Conservation (phyloP, 441 rosid species). For the Syzygium syzygioides region DNA sequence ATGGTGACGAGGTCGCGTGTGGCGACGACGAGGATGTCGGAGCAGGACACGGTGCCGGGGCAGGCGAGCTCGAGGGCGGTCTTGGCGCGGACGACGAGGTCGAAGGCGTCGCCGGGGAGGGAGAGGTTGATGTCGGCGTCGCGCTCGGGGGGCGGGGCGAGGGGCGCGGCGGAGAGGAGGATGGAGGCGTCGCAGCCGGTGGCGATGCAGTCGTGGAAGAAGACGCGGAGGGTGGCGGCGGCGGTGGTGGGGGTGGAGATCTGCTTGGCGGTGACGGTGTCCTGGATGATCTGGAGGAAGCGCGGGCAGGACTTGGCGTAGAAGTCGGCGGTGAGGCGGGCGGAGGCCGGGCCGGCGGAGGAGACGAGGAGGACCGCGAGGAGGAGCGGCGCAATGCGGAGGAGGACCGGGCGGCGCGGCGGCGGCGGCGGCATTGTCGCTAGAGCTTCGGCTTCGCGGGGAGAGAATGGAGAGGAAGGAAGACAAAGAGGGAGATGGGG, state of each 20-base stretch:
- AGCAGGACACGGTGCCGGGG: slow-evolving; percentile 60
- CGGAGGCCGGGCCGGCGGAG: slow-evolving; percentile 12
- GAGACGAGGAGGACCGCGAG: slow-evolving; percentile 14
- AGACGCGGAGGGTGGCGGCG: slow-evolving; percentile 51
- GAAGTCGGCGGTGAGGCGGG: slow-evolving; percentile 34
- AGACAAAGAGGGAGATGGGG: background rate
- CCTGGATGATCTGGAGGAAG: slow-evolving; percentile 44
- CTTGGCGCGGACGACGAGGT: slow-evolving; percentile 56
- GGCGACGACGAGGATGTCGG: slow-evolving; percentile 60
- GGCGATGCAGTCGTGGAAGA: slow-evolving; percentile 59
- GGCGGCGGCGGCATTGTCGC: background rate
- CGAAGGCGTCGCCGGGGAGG: slow-evolving; percentile 75
- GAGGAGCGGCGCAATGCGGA: slow-evolving; percentile 7
- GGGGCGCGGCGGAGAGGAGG: slow-evolving; percentile 44
- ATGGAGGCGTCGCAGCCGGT: slow-evolving; percentile 60
- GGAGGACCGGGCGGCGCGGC: background rate
- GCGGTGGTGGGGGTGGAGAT: slow-evolving; percentile 64
- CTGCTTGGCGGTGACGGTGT: slow-evolving; percentile 57
- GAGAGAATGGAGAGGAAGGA: background rate
- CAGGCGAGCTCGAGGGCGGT: slow-evolving; percentile 68
- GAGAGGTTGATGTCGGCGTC: slow-evolving; percentile 64
- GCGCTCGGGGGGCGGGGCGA: slow-evolving; percentile 52
- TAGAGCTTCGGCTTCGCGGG: background rate
- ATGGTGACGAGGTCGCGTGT: slow-evolving; percentile 52
- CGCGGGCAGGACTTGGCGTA: slow-evolving; percentile 50